These are phyloP conservation scores for Letharia columbiana DNA, from an alignment of 495 filamentous ascomycete species.

Conservation along the genomic window DNA sequence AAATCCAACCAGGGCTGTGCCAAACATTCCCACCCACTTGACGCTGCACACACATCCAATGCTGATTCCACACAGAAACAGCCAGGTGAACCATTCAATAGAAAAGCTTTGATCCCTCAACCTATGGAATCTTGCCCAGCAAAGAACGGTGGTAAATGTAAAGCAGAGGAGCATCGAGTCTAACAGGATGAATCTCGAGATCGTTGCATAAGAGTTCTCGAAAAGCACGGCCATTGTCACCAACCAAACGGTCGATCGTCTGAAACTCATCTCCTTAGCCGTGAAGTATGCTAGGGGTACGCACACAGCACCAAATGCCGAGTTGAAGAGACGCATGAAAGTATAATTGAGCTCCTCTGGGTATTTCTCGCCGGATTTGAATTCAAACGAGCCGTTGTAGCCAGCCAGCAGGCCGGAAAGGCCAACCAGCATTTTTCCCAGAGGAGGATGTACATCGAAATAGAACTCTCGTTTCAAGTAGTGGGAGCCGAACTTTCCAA, in stretches of 20 bases:
- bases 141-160: constrained; percentile 90
- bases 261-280: constrained; percentile 79
- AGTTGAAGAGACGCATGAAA: constrained; percentile 97
- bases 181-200: constrained; percentile 93
- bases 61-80: constrained; percentile 82
- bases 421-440: constrained; percentile 97
- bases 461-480: constrained; percentile 99
- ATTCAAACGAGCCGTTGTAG: constrained; percentile 99
- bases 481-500: constrained; percentile 98
- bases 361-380: constrained; percentile 96
- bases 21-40: constrained; percentile 95
- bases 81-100: constrained; percentile 83
- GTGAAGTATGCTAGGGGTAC: constrained; percentile 94
- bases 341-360: constrained; percentile 92
- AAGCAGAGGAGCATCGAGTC: constrained; percentile 98
- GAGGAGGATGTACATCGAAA: constrained; percentile 96
- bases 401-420: constrained; percentile 91
- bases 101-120: constrained; percentile 77
- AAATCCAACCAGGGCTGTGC: constrained; percentile 85
- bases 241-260: constrained; percentile 81
- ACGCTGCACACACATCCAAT: constrained; percentile 97
- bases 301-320: constrained; percentile 84
- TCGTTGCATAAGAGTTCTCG: constrained; percentile 98
- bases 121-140: constrained; percentile 92
- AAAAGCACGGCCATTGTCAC: constrained; percentile 94